Base-by-base conservation (phyloP, 768 basidiomycete species). In the Cyclocybe aegerita region DNA sequence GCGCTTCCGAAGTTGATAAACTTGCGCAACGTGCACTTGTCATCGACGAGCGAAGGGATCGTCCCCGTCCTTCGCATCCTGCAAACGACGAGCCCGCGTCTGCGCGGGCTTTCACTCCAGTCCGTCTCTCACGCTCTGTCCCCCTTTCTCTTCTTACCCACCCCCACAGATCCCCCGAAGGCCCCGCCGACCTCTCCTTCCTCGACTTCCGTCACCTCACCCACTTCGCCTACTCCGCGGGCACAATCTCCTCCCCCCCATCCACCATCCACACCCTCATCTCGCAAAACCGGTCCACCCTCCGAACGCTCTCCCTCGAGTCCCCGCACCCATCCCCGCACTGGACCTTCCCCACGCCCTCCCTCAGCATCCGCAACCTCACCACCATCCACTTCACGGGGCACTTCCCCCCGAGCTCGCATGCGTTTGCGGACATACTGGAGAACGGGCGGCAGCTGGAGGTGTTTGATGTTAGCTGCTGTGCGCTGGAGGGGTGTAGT, bases 341-440 rank as follows among this genome's bases (percentile, higher is more conserved):
- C 23, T 86, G 83, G 82, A 67, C 69, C 12, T 85, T 85, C 65
- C 83, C 86, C 2, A 57, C 75, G 0, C 70, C 76, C 11, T 65
- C 67, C 31, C 69, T 87, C 46, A 77, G 78, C 15, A 72, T 86
- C 43, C 79, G 83, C 29, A 82, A 88, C 62, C 76, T 89, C 35
- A 83, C 84, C 4, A 73, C 77, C 44, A 75, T 89, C 52, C 71
- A 81, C 54, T 86, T 86, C 63, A 72, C 76, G 1, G 83, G 85
- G 7, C 71, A 76, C 53, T 75, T 85, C 61, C 76, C 80, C 0
- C 55, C 68, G 1, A 75, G 75, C 42, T 71, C 73, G 0, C 74
- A 79, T 23, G 74, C 76, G 1, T 76, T 88, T 54, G 70, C 77
- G 6, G 82, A 85, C 47, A 78, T 90, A 42, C 73, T 90, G 12